phyloP scores from a whole-genome alignment of 148 eudicot genomes.

The Fallopia convolvulus region DNA sequence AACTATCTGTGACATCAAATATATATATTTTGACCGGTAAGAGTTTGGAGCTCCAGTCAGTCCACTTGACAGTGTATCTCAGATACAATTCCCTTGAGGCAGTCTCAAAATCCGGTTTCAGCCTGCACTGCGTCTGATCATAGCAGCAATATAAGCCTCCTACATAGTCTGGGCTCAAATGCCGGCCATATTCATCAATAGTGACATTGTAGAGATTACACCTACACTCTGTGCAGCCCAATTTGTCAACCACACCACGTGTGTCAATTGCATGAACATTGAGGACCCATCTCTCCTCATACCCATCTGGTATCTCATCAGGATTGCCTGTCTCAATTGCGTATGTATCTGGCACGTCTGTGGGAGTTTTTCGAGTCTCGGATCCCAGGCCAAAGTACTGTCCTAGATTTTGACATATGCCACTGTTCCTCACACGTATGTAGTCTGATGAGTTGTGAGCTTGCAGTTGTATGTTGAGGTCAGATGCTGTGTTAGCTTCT shows the following conservation, averaged over 20 bases:
- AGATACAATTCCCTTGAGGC: slow-evolving; percentile 45
- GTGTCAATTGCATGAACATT: slow-evolving; percentile 95
- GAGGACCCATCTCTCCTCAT: slow-evolving; percentile 74
- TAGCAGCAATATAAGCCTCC: slow-evolving; percentile 87
- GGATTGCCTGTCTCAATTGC: slow-evolving; percentile 78
- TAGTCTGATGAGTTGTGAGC: slow-evolving; percentile 31
- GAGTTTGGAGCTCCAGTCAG: slow-evolving; percentile 53
- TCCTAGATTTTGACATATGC: slow-evolving; percentile 43
- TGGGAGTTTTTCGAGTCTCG: slow-evolving; percentile 71
- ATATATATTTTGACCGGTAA: slow-evolving; percentile 70
- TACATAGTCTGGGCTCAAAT: slow-evolving; percentile 35
- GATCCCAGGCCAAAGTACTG: slow-evolving; percentile 88
- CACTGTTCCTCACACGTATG: slow-evolving; percentile 34
- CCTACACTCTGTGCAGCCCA: slow-evolving; percentile 86
- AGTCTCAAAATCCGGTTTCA: slow-evolving; percentile 40
- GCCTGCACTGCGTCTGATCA: slow-evolving; percentile 55
- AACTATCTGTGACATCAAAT: slow-evolving; percentile 67
- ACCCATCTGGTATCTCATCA: slow-evolving; percentile 55
- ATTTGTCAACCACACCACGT: slow-evolving; percentile 50
- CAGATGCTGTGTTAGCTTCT: neutral
- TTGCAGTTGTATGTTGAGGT: slow-evolving; percentile 12
- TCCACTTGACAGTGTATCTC: slow-evolving; percentile 58
- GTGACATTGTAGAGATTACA: slow-evolving; percentile 79
- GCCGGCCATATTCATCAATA: slow-evolving; percentile 29
- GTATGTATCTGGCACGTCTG: slow-evolving; percentile 73